A percentile compares a stretch with the other conserved stretches of the same genome.
These are phyloP conservation scores for Albophoma yamanashiensis DNA, from an alignment of 2,329 filamentous ascomycete genomes.

Conservation along the genomic window DNA sequence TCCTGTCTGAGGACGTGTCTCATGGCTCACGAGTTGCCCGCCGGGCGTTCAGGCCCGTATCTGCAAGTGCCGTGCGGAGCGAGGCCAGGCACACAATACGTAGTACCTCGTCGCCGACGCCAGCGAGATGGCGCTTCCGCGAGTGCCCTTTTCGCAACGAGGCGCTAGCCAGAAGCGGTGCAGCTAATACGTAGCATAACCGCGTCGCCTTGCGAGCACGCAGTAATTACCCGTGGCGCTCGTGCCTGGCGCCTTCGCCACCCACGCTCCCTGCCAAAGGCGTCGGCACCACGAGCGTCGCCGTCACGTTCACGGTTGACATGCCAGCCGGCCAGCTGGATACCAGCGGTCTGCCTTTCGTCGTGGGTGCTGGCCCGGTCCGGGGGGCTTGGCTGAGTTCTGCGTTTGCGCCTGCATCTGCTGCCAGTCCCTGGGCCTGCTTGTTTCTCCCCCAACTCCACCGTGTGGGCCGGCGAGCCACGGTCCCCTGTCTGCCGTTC, in stretches of 20 bases:
- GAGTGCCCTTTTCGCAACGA: background rate
- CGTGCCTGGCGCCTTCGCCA: background rate
- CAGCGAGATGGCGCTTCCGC: background rate
- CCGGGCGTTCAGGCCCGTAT: background rate
- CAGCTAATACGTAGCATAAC: no score
- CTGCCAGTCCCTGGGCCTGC: background rate
- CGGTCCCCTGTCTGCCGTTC: background rate
- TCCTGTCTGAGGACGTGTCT: background rate
- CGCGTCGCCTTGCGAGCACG: no score
- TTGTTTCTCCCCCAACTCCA: slow-evolving; percentile 1
- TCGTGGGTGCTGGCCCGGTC: background rate
- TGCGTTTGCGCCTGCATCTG: slow-evolving; percentile 3
- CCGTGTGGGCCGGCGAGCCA: background rate
- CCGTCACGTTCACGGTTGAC: background rate
- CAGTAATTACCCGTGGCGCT: no score
- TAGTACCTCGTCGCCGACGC: background rate
- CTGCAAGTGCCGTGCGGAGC: background rate
- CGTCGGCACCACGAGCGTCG: background rate
- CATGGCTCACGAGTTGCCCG: background rate
- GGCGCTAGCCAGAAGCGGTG: no score
- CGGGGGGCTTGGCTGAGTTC: slow-evolving; percentile 2
- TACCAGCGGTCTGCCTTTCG: background rate
- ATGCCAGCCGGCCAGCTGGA: background rate
- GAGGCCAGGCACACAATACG: background rate
- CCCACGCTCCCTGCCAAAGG: background rate